Percentiles rank a stretch among this genome's conserved stretches.
Conservation (phyloP, 1,284 basidiomycete genomes). For the Cutaneotrichosporon dermatis region DNA sequence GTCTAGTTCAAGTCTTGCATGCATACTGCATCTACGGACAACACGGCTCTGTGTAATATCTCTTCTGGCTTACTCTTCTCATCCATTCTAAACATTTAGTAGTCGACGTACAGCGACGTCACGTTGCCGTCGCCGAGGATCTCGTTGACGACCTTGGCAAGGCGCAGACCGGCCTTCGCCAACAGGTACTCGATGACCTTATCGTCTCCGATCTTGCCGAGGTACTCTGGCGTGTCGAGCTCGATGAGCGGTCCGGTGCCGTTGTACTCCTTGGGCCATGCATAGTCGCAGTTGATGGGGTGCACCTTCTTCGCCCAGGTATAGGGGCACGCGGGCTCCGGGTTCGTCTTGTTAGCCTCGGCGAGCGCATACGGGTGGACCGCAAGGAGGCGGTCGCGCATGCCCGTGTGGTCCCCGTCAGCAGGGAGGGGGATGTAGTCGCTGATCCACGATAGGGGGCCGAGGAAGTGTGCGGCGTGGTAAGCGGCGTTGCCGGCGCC, state of each 20-base stretch:
- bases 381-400: conserved; percentile 8
- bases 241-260: conserved; percentile 57
- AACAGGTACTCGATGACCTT: conserved; percentile 76
- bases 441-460: conserved; percentile 1
- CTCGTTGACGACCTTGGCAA: conserved; percentile 71
- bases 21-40: too few relatives aligned
- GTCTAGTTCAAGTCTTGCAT: too few relatives aligned
- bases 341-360: background rate
- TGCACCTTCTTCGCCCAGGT: conserved; percentile 62
- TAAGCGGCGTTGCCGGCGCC: conserved; percentile 1
- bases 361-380: conserved; percentile 3
- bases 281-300: conserved; percentile 68
- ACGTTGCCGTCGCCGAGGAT: conserved; percentile 13
- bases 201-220: conserved; percentile 61
- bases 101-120: conserved; percentile 10
- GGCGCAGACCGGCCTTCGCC: conserved; percentile 71
- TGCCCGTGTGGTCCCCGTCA: conserved; percentile 1
- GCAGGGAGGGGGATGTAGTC: conserved; percentile 16
- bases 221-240: conserved; percentile 78
- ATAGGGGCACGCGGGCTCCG: conserved; percentile 66
- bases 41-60: too few relatives aligned
- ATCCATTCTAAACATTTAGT: background rate
- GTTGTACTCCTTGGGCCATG: conserved; percentile 62
- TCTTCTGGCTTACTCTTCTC: too few relatives aligned
- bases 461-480: background rate